Conservation (phyloP, 345 rosid genomes). For the Populus nigra region DNA sequence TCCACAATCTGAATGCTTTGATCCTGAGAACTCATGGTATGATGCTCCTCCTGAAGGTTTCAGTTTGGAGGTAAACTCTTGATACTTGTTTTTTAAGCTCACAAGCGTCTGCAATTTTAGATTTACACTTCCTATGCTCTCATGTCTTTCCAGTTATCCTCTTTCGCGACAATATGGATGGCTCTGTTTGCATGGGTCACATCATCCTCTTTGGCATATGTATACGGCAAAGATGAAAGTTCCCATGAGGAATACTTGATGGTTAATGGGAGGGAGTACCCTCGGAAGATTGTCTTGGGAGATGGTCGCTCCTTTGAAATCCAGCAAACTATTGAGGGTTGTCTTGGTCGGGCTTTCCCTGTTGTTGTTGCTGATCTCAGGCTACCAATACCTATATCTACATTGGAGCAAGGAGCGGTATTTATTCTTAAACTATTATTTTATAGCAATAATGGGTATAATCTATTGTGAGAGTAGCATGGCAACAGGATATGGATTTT, state of each 20-base stretch:
- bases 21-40: constrained; percentile 78
- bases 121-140: not conserved
- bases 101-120: not conserved
- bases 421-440: constrained; percentile 6
- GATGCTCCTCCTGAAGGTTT: constrained; percentile 85
- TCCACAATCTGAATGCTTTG: constrained; percentile 53
- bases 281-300: constrained; percentile 43
- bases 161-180: constrained; percentile 89
- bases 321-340: constrained; percentile 68
- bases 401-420: constrained; percentile 82
- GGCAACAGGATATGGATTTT: not conserved
- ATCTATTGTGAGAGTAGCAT: not conserved
- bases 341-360: constrained; percentile 79
- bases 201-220: constrained; percentile 82
- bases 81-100: not conserved
- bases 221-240: constrained; percentile 78
- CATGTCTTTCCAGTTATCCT: constrained; percentile 52
- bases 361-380: constrained; percentile 63
- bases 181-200: constrained; percentile 84
- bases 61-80: constrained; percentile 54
- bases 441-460: not conserved
- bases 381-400: constrained; percentile 62
- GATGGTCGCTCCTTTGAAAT: constrained; percentile 85
- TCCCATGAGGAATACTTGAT: constrained; percentile 59
- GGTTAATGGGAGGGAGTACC: constrained; percentile 71